Evolutionary conservation across 345 rosid species (phyloP).

Genomic region (Theobroma cacao): DNA sequence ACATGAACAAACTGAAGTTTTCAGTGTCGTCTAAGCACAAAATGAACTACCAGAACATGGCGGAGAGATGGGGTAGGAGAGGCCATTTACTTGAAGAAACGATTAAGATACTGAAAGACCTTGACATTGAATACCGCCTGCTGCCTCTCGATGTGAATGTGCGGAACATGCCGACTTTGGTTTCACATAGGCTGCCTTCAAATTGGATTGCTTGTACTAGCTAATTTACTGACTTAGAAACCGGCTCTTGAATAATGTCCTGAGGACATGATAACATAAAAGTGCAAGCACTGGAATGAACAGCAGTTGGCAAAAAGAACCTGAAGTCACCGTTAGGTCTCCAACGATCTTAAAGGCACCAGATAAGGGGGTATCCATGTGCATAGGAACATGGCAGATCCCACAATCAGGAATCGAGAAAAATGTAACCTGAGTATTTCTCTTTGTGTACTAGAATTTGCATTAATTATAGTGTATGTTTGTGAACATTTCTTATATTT

Average conservation of each 20-base stretch:
- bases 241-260: not conserved
- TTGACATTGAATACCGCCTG: slow-evolving; percentile 37
- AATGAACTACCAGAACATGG: slow-evolving; percentile 32
- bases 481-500: not conserved
- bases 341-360: not conserved
- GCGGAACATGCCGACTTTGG: slow-evolving; percentile 23
- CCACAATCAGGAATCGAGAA: not conserved
- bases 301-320: not conserved
- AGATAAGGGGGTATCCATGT: not conserved
- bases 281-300: not conserved
- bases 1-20: slow-evolving; percentile 50
- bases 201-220: slow-evolving; percentile 29
- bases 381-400: not conserved
- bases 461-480: not conserved
- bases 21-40: slow-evolving; percentile 20
- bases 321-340: not conserved
- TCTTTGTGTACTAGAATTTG: not conserved
- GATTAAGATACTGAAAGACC: slow-evolving; percentile 34
- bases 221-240: not conserved
- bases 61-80: slow-evolving; percentile 32
- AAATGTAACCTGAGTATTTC: not conserved
- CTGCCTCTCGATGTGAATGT: slow-evolving; percentile 46
- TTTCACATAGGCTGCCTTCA: slow-evolving; percentile 29
- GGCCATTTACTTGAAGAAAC: slow-evolving; percentile 32
- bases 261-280: not conserved